A percentile compares a stretch with the other conserved stretches of the same genome.
These are phyloP conservation scores for Gossypium australe DNA, from an alignment of 345 rosid species.

Conservation along the genomic window DNA sequence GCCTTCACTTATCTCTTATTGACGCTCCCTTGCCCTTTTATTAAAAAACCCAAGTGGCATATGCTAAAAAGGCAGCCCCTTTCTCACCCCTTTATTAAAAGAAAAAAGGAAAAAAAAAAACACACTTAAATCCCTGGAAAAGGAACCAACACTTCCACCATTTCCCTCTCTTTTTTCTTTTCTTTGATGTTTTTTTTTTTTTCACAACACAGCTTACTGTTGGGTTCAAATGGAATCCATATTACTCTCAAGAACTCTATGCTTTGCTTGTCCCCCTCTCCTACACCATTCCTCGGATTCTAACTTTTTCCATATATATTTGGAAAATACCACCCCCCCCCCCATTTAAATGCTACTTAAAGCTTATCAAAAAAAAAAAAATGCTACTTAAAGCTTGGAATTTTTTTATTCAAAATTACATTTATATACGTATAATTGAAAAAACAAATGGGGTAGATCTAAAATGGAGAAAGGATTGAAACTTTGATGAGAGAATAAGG, in stretches of 20 bases:
- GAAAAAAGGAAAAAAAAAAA: conserved; percentile 8
- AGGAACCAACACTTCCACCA: conserved; percentile 20
- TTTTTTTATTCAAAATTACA: conserved; percentile 5
- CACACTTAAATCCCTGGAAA: conserved; percentile 10
- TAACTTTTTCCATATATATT: conserved; percentile 17
- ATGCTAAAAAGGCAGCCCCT: conserved; percentile 41
- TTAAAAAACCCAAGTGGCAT: conserved; percentile 44
- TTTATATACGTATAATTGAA: not conserved
- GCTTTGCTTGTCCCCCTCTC: conserved; percentile 1
- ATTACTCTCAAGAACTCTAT: conserved; percentile 21
- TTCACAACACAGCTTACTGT: conserved; percentile 28
- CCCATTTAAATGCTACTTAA: not conserved
- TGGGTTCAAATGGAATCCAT: conserved; percentile 42
- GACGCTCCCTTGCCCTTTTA: conserved; percentile 63
- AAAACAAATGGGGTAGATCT: conserved; percentile 21
- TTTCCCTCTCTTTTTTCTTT: conserved; percentile 10
- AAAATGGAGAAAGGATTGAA: conserved; percentile 1
- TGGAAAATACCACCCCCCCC: not conserved
- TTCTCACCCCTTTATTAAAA: conserved; percentile 16
- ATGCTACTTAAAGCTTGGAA: not conserved
- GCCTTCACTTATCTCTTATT: conserved; percentile 5
- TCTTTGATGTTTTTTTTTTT: not conserved
- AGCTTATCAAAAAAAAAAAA: too few relatives aligned
- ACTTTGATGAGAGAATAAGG: not conserved
- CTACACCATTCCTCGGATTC: conserved; percentile 45